phyloP scores from a whole-genome alignment of 441 rosid genomes.

The Hura crepitans region DNA sequence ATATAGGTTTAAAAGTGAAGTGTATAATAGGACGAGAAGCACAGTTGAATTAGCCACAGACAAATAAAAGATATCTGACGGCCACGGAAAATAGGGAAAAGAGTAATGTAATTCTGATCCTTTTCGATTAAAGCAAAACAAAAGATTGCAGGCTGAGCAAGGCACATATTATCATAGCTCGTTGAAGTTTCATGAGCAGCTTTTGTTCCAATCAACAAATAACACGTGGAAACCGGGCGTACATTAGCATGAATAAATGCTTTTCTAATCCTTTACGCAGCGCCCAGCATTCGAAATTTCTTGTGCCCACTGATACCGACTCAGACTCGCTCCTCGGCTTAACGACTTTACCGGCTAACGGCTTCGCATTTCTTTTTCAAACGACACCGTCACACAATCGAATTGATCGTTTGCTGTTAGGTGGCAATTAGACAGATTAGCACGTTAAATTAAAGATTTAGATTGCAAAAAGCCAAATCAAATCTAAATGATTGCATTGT shows the following conservation, averaged over 20 bases:
- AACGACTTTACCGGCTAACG: conserved; percentile 19
- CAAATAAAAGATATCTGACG: not conserved
- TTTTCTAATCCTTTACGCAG: conserved; percentile 37
- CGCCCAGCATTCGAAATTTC: conserved; percentile 29
- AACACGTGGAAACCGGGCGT: conserved; percentile 22
- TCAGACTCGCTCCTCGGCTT: not conserved
- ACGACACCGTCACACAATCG: conserved; percentile 13
- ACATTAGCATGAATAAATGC: conserved; percentile 22
- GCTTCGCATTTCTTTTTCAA: conserved; percentile 4
- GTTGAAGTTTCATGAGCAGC: conserved; percentile 23
- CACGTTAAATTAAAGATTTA: conserved; percentile 1
- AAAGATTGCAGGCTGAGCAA: not conserved
- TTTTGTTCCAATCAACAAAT: not conserved
- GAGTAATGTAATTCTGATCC: not conserved
- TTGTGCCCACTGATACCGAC: conserved; percentile 16
- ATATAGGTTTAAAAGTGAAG: too few relatives aligned
- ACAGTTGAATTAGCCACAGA: too few relatives aligned
- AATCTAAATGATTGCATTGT: not conserved
- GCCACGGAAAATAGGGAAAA: not conserved
- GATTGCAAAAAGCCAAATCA: not conserved
- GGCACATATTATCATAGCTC: conserved; percentile 3
- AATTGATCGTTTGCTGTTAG: conserved; percentile 11
- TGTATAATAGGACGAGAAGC: too few relatives aligned
- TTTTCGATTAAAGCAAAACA: conserved; percentile 11
- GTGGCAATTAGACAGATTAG: conserved; percentile 13